Evolutionary conservation across 1,284 basidiomycete species (phyloP), one percentile per base, ranked within the genome.

Genomic region (Melampsora americana): DNA sequence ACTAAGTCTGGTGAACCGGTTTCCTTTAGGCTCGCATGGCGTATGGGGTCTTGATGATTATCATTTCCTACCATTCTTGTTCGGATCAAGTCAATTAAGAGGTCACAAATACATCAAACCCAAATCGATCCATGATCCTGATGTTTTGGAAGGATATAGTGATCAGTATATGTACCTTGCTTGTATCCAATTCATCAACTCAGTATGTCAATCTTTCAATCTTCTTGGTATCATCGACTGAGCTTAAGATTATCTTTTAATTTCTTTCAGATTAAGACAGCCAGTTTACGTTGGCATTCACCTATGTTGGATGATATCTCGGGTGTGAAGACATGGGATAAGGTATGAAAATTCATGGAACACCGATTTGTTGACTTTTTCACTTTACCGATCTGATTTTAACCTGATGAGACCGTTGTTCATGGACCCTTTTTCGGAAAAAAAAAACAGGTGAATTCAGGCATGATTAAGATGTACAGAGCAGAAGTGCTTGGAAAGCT

Each of bases 271-370:
- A 92, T 96, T 81, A 98, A 99, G 83, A 95, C 94, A 0, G 94
- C 94, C 0, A 94, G 93, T 0, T 86, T 99, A 2, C 87, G 95
- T 67, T 99, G 95, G 96, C 96, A 99, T 84, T 97, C 93, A 0
- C 96, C 95, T 0, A 99, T 99, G 95, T 87, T 99, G 14, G 93
- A 98, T 82, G 95, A 98, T 82, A 99, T 99, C 78, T 95, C 93
- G 0, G 93, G 90, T 4, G 95, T 90, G 81, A 77, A 86, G 81
- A 23, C 18, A 32, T 66, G 48, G 69, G 60, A 59, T 1, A 66
- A 46, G 35, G 66, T 46, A 20, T 44, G 70, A 20, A 6, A 39
- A 7, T 26, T 53, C 5, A 6, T 42, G 11, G 20, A 35, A 50
- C 39, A 5, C 11, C 4, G 1, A 42, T 42, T 12, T 42, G 39